Evolutionary conservation across 139 green algal species (phyloP), one percentile per base, ranked within the genome.

Genomic region (Picochlorum costavermella): DNA sequence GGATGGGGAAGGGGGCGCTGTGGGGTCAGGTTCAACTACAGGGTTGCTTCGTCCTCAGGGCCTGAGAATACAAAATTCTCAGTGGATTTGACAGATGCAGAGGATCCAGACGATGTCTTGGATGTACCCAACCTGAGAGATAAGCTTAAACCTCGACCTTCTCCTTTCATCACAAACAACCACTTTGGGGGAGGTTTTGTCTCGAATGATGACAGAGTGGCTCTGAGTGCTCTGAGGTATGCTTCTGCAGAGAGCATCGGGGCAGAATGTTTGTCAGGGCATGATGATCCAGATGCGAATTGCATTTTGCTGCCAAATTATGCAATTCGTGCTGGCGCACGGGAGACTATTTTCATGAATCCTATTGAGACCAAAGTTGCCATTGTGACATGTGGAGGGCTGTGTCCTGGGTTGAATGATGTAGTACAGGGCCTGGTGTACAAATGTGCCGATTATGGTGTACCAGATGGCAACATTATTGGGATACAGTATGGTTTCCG

Each of bases 401-500:
- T 99, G 65, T 99, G 94, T 73, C 94, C 94, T 2, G 94, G 94
- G 5, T 83, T 99, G 26, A 99, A 99, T 71, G 92, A 96, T 23
- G 94, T 99, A 12, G 84, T 98, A 26, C 84, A 82, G 62, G 87
- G 85, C 49, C 75, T 96, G 6, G 89, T 96, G 20, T 81, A 83
- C 44, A 95, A 94, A 74, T 78, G 90, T 30, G 70, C 71, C 2
- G 83, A 92, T 56, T 96, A 96, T 57, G 90, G 90, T 4, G 89
- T 96, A 31, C 82, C 77, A 6, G 84, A 96, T 50, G 90, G 84
- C 46, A 83, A 92, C 60, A 90, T 95, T 56, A 71, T 96, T 36
- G 92, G 92, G 59, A 95, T 98, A 65, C 81, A 74, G 43, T 88
- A 91, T 61, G 89, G 89, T 40, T 89, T 91, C 63, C 78, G 78